These are phyloP conservation scores for Penicilliopsis zonata DNA, from an alignment of 495 filamentous ascomycete genomes.

Conservation along the genomic window DNA sequence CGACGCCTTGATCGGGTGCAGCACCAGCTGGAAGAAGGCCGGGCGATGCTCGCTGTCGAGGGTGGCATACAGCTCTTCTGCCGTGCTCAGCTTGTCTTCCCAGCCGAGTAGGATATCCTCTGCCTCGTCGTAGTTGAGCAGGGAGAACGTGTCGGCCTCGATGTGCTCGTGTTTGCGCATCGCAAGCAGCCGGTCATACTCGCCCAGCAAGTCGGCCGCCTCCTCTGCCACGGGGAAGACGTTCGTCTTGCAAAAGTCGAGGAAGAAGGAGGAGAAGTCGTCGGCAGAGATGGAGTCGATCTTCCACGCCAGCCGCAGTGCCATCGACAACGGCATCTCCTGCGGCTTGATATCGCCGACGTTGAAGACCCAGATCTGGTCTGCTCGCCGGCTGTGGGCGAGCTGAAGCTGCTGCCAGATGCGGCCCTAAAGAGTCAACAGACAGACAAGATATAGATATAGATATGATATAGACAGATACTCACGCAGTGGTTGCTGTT, in stretches of 20 bases:
- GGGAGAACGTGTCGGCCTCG: conserved; percentile 48
- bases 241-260: no score
- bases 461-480: no score
- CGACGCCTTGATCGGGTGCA: conserved; percentile 54
- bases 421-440: conserved; percentile 15
- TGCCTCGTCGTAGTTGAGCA: conserved; percentile 62
- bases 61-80: conserved; percentile 43
- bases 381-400: conserved; percentile 47
- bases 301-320: conserved; percentile 45
- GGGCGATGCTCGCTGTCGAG: conserved; percentile 34
- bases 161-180: conserved; percentile 60
- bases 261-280: no score
- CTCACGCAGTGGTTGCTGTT: no score
- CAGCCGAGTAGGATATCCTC: conserved; percentile 53
- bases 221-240: no score
- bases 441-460: no score
- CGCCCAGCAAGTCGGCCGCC: no score
- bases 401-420: conserved; percentile 15
- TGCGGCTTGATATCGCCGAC: conserved; percentile 48
- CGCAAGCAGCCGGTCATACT: conserved; percentile 49
- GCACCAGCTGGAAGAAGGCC: conserved; percentile 58
- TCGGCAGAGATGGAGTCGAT: no score
- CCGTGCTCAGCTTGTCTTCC: conserved; percentile 38
- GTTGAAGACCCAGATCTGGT: conserved; percentile 66
- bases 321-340: conserved; percentile 32